Percentiles rank a stretch among this genome's conserved stretches.
Evolutionary conservation across 148 eudicot genomes (phyloP).

Genomic region (Agrostemma githago): DNA sequence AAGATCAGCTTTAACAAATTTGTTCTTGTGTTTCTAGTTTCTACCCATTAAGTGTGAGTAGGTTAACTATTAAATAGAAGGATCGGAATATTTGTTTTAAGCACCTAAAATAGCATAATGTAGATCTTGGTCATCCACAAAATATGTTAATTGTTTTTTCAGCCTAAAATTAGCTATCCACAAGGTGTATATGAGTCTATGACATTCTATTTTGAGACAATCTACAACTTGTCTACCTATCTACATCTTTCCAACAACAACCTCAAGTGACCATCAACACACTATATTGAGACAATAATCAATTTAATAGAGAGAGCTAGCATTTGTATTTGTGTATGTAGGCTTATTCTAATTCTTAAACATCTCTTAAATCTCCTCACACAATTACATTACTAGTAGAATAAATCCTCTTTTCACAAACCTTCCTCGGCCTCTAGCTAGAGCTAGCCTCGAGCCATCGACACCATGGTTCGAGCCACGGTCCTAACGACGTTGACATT

Average conservation of each 20-base stretch:
- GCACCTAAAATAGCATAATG: slow-evolving; percentile 16
- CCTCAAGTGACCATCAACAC: slow-evolving; percentile 4
- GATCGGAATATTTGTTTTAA: not conserved
- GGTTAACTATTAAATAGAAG: not conserved
- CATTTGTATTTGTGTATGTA: not conserved
- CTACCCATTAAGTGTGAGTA: not conserved
- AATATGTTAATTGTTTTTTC: not conserved
- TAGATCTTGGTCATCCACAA: slow-evolving; percentile 15
- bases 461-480: slow-evolving; percentile 42
- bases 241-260: not conserved
- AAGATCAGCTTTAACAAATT: not conserved
- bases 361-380: slow-evolving; percentile 10
- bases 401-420: not conserved
- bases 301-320: not conserved
- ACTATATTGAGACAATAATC: not conserved
- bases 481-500: slow-evolving; percentile 12
- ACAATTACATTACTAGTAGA: not conserved
- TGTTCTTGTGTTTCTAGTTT: not conserved
- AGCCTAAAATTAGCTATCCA: slow-evolving; percentile 13
- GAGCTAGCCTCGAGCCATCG: slow-evolving; percentile 13
- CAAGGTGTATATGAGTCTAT: not conserved
- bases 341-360: not conserved
- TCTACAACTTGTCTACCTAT: not conserved
- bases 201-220: not conserved
- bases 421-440: not conserved